Evolutionary conservation across 164 flowering plant genomes (phyloP), one percentile per base, ranked within the genome.

Genomic region (Paratinospora sagittata): DNA sequence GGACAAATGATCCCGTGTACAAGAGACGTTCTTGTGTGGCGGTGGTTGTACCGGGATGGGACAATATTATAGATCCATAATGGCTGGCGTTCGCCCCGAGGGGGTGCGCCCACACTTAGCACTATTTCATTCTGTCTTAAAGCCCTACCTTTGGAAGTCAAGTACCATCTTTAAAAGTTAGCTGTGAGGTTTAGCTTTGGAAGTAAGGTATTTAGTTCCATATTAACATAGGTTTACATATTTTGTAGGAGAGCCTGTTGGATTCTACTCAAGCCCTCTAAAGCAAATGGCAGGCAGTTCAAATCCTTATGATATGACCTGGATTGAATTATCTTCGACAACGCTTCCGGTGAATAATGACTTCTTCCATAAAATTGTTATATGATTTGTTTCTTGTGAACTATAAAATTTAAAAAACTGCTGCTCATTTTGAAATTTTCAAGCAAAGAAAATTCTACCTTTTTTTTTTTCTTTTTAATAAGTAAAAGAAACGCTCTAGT

Each of bases 241-340:
- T 66, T 66, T 37, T 62, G 33, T 86, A 94, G 98, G 89, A 77
- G 88, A 84, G 24, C 80, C 85, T 36, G 76, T 92, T 74, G 97
- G 97, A 63, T 86, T 68, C 74, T 87, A 80, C 77, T 88, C 91
- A 43, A 79, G 87, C 73, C 83, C 91, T 63, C 57, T 95, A 77
- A 82, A 78, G 69, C 82, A 88, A 80, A 80, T 95, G 30, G 83
- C 82, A 10, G 49, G 75, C 55, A 72, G 45, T 69, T 67, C 78
- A 63, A 30, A 70, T 57, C 75, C 82, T 33, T 66, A 58, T 64
- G 80, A 80, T 73, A 65, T 87, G 70, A 71, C 73, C 23, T 89
- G 93, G 94, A 78, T 90, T 23, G 90, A 91, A n/a, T 73, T 95
- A 57, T 82, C 79, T 63, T 65, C 87, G 14, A 60, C 77, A 68